These are phyloP conservation scores for Marchantia paleacea DNA, from an alignment of 225 moss, liverwort and hornwort species.

Conservation along the genomic window DNA sequence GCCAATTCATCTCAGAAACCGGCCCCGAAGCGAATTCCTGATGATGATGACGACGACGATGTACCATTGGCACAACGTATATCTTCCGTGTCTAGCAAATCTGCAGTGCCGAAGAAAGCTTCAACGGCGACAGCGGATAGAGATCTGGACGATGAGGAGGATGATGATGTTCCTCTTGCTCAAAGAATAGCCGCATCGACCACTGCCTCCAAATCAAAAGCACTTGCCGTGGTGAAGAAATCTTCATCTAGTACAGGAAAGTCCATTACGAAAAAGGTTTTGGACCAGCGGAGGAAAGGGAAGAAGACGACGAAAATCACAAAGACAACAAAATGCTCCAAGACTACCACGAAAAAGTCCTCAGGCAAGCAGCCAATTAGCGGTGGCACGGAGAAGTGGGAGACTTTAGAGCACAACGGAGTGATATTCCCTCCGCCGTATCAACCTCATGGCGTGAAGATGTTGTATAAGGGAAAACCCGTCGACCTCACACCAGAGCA, in stretches of 20 bases:
- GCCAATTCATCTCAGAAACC: conserved; percentile 11
- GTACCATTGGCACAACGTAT: conserved; percentile 39
- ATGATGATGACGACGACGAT: conserved; percentile 44
- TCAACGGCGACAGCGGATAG: conserved; percentile 13
- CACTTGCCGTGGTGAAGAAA: conserved; percentile 31
- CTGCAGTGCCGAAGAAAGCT: conserved; percentile 10
- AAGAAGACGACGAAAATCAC: conserved; percentile 31
- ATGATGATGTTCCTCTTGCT: conserved; percentile 40
- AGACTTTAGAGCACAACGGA: conserved; percentile 80
- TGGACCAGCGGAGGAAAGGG: conserved; percentile 42
- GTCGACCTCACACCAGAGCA: conserved; percentile 66
- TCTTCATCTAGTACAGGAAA: conserved; percentile 35
- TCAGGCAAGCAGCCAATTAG: conserved; percentile 43
- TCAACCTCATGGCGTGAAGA: conserved; percentile 84
- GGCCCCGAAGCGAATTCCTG: conserved; percentile 4
- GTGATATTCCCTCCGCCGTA: conserved; percentile 94
- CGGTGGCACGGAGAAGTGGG: conserved; percentile 80
- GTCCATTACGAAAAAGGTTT: conserved; percentile 47
- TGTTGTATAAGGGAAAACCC: conserved; percentile 77
- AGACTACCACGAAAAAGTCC: conserved; percentile 17
- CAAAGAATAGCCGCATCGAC: conserved; percentile 20
- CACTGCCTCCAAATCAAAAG: conserved; percentile 15
- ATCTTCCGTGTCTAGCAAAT: conserved; percentile 12
- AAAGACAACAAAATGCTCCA: conserved; percentile 21
- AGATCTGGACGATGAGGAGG: conserved; percentile 34